Conservation (phyloP, 163 green algal genomes). For the Scenedesmus sp. region DNA sequence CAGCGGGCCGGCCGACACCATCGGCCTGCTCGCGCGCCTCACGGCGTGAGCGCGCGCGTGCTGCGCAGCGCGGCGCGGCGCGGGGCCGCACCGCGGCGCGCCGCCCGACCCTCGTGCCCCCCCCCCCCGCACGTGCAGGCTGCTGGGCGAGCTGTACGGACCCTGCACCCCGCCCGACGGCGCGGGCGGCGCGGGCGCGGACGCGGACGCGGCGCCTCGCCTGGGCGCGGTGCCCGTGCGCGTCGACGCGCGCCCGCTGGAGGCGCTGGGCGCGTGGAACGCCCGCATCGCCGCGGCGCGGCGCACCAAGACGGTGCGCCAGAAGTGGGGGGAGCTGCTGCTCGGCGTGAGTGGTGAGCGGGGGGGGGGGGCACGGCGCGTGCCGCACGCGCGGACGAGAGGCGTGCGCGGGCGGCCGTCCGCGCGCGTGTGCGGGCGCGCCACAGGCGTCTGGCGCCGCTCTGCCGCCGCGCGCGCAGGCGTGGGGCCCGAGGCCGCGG, state of each 20-base stretch:
- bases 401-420: no score
- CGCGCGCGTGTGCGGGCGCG: neutral
- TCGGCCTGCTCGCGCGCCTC: constrained; percentile 35
- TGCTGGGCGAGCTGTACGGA: constrained; percentile 24
- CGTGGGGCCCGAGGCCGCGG: constrained; percentile 39
- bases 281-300: neutral
- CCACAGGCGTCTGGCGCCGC: neutral
- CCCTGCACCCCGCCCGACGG: neutral
- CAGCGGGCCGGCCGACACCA: constrained; percentile 9
- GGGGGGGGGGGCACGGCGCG: neutral
- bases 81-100: no score
- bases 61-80: no score
- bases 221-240: no score
- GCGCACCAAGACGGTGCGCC: constrained; percentile 17
- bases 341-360: constrained; percentile 31
- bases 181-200: neutral
- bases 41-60: constrained; percentile 3
- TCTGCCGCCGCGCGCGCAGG: constrained; percentile 22
- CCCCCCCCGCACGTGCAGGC: constrained; percentile 3
- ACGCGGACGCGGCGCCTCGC: no score
- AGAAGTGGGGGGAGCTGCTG: constrained; percentile 46
- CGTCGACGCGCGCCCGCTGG: no score
- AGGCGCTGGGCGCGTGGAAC: constrained; percentile 30
- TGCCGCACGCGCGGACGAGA: neutral
- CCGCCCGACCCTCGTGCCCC: neutral